Conservation (phyloP, 106 monocot genomes). For the Platanthera zijinensis region DNA sequence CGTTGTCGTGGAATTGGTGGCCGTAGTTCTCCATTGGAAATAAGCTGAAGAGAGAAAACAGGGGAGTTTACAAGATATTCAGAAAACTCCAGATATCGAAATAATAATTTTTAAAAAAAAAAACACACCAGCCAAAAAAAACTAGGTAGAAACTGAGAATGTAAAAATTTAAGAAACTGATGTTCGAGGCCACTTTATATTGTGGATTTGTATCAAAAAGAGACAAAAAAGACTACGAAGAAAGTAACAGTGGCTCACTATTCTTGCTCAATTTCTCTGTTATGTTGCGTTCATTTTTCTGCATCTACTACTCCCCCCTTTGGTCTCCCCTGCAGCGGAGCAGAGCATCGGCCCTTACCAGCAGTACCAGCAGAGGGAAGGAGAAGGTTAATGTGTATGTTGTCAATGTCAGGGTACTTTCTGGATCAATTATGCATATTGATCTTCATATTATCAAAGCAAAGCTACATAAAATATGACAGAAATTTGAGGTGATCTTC, state of each 20-base stretch:
- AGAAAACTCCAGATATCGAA: neutral
- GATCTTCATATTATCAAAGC: neutral
- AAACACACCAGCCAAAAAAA: neutral
- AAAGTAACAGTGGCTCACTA: too few relatives aligned
- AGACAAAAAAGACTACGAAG: too few relatives aligned
- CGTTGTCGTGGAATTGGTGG: slow-evolving; percentile 11
- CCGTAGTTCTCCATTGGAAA: slow-evolving; percentile 23
- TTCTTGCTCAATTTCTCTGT: too few relatives aligned
- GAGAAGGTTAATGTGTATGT: slow-evolving; percentile 23
- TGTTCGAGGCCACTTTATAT: slow-evolving; percentile 11
- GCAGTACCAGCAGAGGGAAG: neutral
- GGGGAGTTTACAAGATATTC: neutral
- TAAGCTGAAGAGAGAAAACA: neutral
- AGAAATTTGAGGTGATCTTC: slow-evolving; percentile 31
- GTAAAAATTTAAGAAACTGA: neutral
- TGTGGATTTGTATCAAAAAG: neutral
- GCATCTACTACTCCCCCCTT: neutral
- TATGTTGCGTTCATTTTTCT: neutral
- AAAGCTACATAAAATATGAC: slow-evolving; percentile 4
- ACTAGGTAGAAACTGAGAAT: neutral
- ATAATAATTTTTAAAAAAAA: neutral
- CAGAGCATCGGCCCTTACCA: slow-evolving; percentile 20
- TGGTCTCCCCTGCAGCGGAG: slow-evolving; percentile 12
- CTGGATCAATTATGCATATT: too few relatives aligned
- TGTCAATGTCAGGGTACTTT: slow-evolving; percentile 57